Evolutionary conservation across 495 filamentous ascomycete species (phyloP), one percentile per base, ranked within the genome.

Genomic region (Penicillium turbatum): DNA sequence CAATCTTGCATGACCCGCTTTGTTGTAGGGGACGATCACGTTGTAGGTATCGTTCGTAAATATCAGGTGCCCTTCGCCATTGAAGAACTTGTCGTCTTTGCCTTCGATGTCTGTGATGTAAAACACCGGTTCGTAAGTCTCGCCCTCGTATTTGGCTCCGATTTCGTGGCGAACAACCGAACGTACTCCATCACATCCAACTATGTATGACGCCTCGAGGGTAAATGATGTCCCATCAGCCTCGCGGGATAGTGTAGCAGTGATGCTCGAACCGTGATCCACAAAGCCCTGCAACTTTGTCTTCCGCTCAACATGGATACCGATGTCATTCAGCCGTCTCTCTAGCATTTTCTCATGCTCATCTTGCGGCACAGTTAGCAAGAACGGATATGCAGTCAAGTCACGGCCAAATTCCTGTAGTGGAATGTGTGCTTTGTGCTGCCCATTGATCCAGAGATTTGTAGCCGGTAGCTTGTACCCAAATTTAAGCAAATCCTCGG

Each of bases 141-240:
- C 71, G 0, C 71, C 71, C 13, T 66, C 60, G 38, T 64, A 71
- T 13, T 63, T 59, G 31, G 68, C 64, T 1, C 46, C 63, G 15
- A 56, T 59, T 0, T 12, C 24, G 50, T 55, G 66, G 32, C 71
- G 64, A 11, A 74, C 71, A 5, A 50, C 51, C 0, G 68, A 72
- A 53, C 68, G 64, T 2, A 66, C 64, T 2, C 71, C 69, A 37
- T 74, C 71, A 29, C 71, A 74, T 3, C 71, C 71, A 24, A 67
- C 65, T 36, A 74, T 62, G 19, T 63, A 73, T 0, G 59, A 26
- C 3, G 69, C 67, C 17, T 68, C 61, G 41, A 52, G 64, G 5
- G 44, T 58, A n/a, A 31, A 48, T 15, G 68, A 64, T 21, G 15
- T 43, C 1, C 60, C 52, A 21, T 55, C 48, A 8, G 46, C 35